These are phyloP conservation scores for Populus hybrid DNA, from an alignment of 441 rosid species.

Conservation along the genomic window DNA sequence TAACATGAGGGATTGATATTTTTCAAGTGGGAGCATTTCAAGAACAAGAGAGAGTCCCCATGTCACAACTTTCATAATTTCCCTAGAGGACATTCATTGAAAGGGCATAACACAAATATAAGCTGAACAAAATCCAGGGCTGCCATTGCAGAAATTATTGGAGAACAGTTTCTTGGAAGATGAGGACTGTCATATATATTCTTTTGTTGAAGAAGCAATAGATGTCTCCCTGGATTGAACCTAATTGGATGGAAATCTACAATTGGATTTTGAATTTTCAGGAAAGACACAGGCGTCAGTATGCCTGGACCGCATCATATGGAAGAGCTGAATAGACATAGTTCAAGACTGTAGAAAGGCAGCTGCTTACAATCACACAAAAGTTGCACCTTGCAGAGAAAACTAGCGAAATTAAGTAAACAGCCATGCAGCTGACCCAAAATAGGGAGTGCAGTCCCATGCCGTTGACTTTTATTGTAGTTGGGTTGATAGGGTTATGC, in stretches of 20 bases:
- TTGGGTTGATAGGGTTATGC: background rate
- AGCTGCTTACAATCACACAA: background rate
- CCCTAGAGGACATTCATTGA: background rate
- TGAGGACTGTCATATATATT: background rate
- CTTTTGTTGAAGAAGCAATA: background rate
- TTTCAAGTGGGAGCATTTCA: background rate
- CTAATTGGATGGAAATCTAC: background rate
- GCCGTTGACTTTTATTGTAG: background rate
- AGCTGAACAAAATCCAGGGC: background rate
- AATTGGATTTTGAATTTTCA: background rate
- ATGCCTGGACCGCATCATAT: background rate
- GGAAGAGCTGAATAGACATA: background rate
- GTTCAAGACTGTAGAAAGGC: background rate
- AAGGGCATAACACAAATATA: background rate
- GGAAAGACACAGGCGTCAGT: background rate
- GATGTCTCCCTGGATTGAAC: background rate
- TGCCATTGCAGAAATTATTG: background rate
- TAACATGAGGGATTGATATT: background rate
- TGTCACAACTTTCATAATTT: background rate
- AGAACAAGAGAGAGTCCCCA: background rate
- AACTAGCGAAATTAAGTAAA: background rate
- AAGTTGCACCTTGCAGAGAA: background rate
- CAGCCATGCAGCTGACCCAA: background rate
- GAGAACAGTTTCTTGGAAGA: background rate
- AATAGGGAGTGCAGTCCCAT: background rate